phyloP scores from a whole-genome alignment of 441 rosid genomes.

The Croton laevigatus region DNA sequence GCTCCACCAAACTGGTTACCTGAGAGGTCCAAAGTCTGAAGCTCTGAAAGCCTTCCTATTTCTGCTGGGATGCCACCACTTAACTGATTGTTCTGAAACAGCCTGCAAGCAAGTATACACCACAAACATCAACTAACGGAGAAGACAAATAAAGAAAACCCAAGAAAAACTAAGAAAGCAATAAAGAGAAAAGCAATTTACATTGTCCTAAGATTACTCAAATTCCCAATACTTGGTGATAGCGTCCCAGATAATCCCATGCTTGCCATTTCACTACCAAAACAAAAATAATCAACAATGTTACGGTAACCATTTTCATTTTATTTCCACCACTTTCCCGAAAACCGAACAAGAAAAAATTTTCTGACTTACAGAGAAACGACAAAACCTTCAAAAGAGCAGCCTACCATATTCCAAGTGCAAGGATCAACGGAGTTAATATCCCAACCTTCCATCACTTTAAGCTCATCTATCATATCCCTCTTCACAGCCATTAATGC shows the following conservation, averaged over 20 bases:
- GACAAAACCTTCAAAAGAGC: slow-evolving; percentile 75
- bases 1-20: slow-evolving; percentile 68
- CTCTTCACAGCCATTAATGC: slow-evolving; percentile 84
- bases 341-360: slow-evolving; percentile 4
- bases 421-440: slow-evolving; percentile 95
- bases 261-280: slow-evolving; percentile 73
- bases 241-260: slow-evolving; percentile 65
- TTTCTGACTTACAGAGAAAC: slow-evolving; percentile 61
- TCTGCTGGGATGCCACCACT: slow-evolving; percentile 66
- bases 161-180: not conserved
- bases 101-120: slow-evolving; percentile 36
- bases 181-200: slow-evolving; percentile 28
- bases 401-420: slow-evolving; percentile 96
- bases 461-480: slow-evolving; percentile 58
- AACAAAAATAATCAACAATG: not conserved
- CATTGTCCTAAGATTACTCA: slow-evolving; percentile 73
- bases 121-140: not conserved
- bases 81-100: slow-evolving; percentile 62
- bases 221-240: slow-evolving; percentile 69
- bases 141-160: not conserved
- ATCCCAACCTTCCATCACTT: slow-evolving; percentile 84
- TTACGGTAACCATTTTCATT: too few relatives aligned
- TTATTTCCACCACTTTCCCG: not conserved
- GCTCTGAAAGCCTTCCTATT: slow-evolving; percentile 65
- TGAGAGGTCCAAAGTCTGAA: slow-evolving; percentile 83